These are phyloP conservation scores for Chlorophyllum brunneum DNA, from an alignment of 768 basidiomycete genomes.

Conservation along the genomic window DNA sequence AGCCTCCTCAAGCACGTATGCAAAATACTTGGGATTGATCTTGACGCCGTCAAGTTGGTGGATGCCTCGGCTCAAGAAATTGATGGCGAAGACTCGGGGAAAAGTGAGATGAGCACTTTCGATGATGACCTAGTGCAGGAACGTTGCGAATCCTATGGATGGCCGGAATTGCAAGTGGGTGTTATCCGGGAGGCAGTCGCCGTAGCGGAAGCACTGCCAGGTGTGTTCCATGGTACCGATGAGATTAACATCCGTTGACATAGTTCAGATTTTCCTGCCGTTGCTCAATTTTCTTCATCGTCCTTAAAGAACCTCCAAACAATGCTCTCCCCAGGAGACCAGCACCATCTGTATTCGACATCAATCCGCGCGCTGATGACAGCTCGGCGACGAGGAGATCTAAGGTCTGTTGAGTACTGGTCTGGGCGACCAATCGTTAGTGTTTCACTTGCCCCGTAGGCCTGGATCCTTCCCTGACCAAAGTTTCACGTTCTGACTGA, in stretches of 20 bases:
- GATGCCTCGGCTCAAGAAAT: conserved; percentile 18
- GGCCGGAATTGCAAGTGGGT: conserved; percentile 93
- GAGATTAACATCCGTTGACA: conserved; percentile 2
- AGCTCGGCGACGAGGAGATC: conserved; percentile 74
- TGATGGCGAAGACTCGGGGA: conserved; percentile 7
- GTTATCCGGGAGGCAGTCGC: conserved; percentile 91
- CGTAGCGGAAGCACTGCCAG: conserved; percentile 87
- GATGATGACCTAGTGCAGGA: conserved; percentile 15
- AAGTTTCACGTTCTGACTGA: conserved; percentile 8
- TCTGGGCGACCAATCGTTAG: conserved; percentile 75
- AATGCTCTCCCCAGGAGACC: conserved; percentile 71
- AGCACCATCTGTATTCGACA: conserved; percentile 72
- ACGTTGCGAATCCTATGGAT: conserved; percentile 61
- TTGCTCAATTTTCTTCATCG: conserved; percentile 88
- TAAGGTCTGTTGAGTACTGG: conserved; percentile 80
- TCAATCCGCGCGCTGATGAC: conserved; percentile 70
- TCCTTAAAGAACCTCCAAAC: conserved; percentile 71
- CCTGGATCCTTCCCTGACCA: conserved; percentile 8
- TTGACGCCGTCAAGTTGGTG: conserved; percentile 63
- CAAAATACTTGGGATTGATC: conserved; percentile 75
- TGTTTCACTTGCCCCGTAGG: conserved; percentile 75
- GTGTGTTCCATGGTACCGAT: conserved; percentile 33
- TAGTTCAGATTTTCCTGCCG: conserved; percentile 68
- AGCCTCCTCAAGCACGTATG: conserved; percentile 70
- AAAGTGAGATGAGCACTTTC: conserved; percentile 32